Evolutionary conservation across 768 basidiomycete genomes (phyloP), one percentile per base, ranked within the genome.

Genomic region (Rhodotorula kratochvilovae): DNA sequence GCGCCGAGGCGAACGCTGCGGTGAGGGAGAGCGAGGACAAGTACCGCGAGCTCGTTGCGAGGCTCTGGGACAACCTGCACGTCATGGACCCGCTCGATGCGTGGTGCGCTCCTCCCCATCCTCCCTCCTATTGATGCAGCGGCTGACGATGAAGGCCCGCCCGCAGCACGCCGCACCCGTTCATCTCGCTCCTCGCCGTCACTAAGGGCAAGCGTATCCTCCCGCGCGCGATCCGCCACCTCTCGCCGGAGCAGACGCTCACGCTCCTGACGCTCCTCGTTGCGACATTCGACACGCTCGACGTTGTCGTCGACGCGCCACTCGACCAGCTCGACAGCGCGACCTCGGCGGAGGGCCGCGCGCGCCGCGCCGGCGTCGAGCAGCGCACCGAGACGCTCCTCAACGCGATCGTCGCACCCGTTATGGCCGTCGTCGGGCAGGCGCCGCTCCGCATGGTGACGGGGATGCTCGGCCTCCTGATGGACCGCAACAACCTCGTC

Each of bases 161-260:
- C 10, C 59, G 2, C 75, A 94, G 94, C 79, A 85, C 90, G 72
- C 95, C 95, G 5, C 96, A 99, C 82, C 96, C 96, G 4, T 97
- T 99, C 82, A 88, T 99, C 75, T 92, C 94, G 5, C 84, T 99
- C 45, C 85, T 99, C 59, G 85, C 85, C 29, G 88, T 91, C 8
- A 86, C 86, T 76, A 99, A 99, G 81, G 96, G 96, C 67, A 98
- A 97, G 83, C 88, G 88, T 71, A 85, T 99, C 35, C 84, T 99
- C 21, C 90, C 92, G 7, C 88, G 96, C 56, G 86, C 93, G 23
- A 88, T 91, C 17, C 88, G 94, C 29, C 89, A 92, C 76, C 85
- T 98, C 27, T 85, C 85, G 71, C 84, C 86, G 43, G 83, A 89
- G 59, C 88, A 90, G 78, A 88, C 91, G 85, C 85, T 92, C 50